Evolutionary conservation across 371 early-diverging fungal species (phyloP).

Genomic region (Rhizopus delemar): DNA sequence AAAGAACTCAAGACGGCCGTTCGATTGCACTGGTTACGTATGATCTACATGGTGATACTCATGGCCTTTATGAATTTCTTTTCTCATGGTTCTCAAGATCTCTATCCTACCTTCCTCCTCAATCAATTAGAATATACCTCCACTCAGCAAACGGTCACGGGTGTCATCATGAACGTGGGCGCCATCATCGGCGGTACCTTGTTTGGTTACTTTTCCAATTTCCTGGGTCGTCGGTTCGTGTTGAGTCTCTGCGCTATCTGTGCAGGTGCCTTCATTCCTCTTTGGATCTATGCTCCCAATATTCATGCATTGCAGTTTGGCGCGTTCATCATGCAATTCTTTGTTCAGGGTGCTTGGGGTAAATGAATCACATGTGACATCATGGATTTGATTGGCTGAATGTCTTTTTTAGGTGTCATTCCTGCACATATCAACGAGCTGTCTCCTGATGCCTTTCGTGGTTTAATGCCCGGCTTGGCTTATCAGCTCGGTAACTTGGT

Average conservation of each 20-base stretch:
- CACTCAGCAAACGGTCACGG: constrained; percentile 58
- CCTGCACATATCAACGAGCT: constrained; percentile 73
- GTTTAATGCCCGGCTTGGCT: constrained; percentile 67
- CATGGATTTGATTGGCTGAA: neutral
- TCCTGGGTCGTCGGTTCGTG: constrained; percentile 60
- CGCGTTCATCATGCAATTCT: constrained; percentile 65
- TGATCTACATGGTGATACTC: constrained; percentile 60
- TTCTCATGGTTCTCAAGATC: constrained; percentile 71
- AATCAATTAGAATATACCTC: constrained; percentile 57
- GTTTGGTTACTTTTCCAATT: constrained; percentile 67
- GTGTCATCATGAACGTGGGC: constrained; percentile 63
- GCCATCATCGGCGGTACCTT: constrained; percentile 72
- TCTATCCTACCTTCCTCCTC: constrained; percentile 70
- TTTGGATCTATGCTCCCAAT: constrained; percentile 61
- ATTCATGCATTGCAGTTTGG: constrained; percentile 54
- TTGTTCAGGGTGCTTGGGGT: constrained; percentile 73
- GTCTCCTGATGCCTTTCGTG: constrained; percentile 65
- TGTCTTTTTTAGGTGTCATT: constrained; percentile 40
- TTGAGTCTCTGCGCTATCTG: constrained; percentile 51
- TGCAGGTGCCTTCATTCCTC: constrained; percentile 66
- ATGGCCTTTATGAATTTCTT: constrained; percentile 71
- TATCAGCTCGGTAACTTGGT: constrained; percentile 73
- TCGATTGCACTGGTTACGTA: constrained; percentile 55
- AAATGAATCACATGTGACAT: neutral
- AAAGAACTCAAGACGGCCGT: constrained; percentile 52